Conservation (phyloP, 1,284 basidiomycete genomes). For the Psilocybe mexicana region DNA sequence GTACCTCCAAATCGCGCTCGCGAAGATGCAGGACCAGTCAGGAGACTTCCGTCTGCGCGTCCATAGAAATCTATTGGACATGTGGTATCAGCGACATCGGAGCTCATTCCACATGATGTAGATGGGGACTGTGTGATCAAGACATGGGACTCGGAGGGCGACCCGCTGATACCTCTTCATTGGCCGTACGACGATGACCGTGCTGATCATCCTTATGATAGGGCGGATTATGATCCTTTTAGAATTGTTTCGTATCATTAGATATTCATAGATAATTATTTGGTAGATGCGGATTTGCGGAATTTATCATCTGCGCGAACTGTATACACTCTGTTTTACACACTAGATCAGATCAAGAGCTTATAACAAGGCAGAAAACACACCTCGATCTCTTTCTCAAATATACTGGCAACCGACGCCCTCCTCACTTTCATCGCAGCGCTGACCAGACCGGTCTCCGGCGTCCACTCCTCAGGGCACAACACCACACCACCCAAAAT, state of each 20-base stretch:
- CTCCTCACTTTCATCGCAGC: constrained; percentile 91
- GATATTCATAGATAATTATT: neutral
- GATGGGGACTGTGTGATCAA: neutral
- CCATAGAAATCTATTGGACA: neutral
- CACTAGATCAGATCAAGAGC: no score
- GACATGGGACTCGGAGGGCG: neutral
- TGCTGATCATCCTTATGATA: constrained; percentile 1
- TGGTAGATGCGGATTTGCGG: neutral
- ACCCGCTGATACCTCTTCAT: neutral
- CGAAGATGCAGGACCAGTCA: neutral
- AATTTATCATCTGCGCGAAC: neutral
- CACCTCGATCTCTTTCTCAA: constrained; percentile 71
- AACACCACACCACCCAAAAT: constrained; percentile 76
- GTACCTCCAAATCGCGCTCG: neutral
- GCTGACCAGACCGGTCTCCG: constrained; percentile 83
- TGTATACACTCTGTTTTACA: neutral
- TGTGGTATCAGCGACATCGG: neutral
- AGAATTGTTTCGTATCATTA: constrained; percentile 1
- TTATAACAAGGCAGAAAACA: neutral
- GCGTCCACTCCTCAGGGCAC: constrained; percentile 88
- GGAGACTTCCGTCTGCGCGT: neutral
- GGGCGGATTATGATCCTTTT: neutral
- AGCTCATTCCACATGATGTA: neutral
- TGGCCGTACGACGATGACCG: constrained; percentile 1
- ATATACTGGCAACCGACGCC: constrained; percentile 67